Evolutionary conservation across 1,139 yeast species (phyloP).

Genomic region (Candida sp.): DNA sequence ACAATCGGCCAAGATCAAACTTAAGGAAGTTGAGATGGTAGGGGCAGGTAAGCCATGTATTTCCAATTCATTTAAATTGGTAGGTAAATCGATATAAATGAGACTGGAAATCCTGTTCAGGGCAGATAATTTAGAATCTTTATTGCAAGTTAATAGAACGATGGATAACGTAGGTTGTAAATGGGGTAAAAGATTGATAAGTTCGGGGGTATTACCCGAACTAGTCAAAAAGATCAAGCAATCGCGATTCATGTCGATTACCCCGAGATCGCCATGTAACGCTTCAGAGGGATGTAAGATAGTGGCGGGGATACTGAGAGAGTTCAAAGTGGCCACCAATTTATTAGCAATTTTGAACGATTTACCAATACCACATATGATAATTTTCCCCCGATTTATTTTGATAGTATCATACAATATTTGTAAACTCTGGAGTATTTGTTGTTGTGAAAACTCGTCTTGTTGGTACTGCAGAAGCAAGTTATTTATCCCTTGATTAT

Average conservation of each 20-base stretch:
- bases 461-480: constrained; percentile 26
- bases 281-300: constrained; percentile 84
- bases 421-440: constrained; percentile 48
- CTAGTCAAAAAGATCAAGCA: constrained; percentile 68
- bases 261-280: constrained; percentile 85
- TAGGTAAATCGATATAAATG: constrained; percentile 62
- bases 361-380: constrained; percentile 82
- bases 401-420: constrained; percentile 48
- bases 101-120: constrained; percentile 47
- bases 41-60: constrained; percentile 90
- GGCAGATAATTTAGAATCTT: constrained; percentile 42
- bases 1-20: constrained; percentile 77
- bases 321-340: constrained; percentile 77
- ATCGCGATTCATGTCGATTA: constrained; percentile 56
- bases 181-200: constrained; percentile 58
- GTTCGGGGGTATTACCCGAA: constrained; percentile 83
- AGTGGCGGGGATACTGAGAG: constrained; percentile 68
- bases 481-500: constrained; percentile 31
- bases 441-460: constrained; percentile 43
- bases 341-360: constrained; percentile 76
- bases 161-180: constrained; percentile 52
- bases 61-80: constrained; percentile 52
- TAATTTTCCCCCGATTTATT: constrained; percentile 58
- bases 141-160: constrained; percentile 61
- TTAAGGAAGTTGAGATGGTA: constrained; percentile 76